Percentiles rank a stretch among this genome's conserved stretches.
phyloP scores from a whole-genome alignment of 257 asterid species.

The Cruciata laevipes region DNA sequence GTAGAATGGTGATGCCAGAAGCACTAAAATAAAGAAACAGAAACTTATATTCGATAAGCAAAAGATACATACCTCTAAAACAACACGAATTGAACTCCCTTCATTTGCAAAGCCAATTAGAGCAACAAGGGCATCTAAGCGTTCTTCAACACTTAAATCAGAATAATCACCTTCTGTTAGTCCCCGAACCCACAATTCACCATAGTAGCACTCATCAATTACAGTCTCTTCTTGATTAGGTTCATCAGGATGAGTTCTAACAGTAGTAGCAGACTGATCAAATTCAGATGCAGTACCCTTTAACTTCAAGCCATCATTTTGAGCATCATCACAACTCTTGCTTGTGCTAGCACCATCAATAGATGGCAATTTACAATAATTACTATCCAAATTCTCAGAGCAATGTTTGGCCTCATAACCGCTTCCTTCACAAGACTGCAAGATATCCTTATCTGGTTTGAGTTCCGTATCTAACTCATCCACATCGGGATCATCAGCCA shows the following conservation, averaged over 20 bases:
- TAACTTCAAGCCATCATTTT: slow-evolving; percentile 25
- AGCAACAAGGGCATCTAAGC: slow-evolving; percentile 72
- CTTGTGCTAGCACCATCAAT: slow-evolving; percentile 18
- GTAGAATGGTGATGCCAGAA: slow-evolving; percentile 16
- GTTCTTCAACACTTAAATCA: slow-evolving; percentile 71
- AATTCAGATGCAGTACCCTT: slow-evolving; percentile 9
- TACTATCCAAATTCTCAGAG: slow-evolving; percentile 20
- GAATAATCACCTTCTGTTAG: slow-evolving; percentile 80
- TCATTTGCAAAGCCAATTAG: slow-evolving; percentile 72
- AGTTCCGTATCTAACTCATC: slow-evolving; percentile 9
- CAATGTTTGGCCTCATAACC: slow-evolving; percentile 12
- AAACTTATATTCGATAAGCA: not conserved
- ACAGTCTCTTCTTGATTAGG: slow-evolving; percentile 31
- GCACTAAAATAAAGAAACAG: not conserved
- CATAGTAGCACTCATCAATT: slow-evolving; percentile 43
- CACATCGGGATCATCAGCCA: slow-evolving; percentile 60
- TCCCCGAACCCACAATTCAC: slow-evolving; percentile 81
- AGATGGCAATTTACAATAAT: slow-evolving; percentile 24
- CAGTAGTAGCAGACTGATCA: slow-evolving; percentile 24
- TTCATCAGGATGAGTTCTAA: slow-evolving; percentile 18
- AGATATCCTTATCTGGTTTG: slow-evolving; percentile 13
- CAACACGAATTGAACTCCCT: slow-evolving; percentile 67
- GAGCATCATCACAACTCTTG: slow-evolving; percentile 18
- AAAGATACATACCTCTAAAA: slow-evolving; percentile 55
- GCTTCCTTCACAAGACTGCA: slow-evolving; percentile 25